These are phyloP conservation scores for Aspergillus quadricinctus DNA, from an alignment of 2,329 filamentous ascomycete species.

Conservation along the genomic window DNA sequence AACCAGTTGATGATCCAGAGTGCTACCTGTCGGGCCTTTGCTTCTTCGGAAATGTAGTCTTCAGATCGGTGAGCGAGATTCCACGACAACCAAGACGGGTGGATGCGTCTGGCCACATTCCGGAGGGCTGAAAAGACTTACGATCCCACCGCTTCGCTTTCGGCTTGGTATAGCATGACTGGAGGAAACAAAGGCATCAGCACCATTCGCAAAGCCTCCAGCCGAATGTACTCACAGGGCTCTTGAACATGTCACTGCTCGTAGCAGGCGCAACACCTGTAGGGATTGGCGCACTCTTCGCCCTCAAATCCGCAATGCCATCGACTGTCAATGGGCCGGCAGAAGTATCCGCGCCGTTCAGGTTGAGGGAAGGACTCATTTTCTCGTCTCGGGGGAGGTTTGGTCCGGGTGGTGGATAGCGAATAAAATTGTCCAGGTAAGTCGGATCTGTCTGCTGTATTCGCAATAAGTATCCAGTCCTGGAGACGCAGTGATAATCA, in stretches of 20 bases:
- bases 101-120: neutral
- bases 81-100: neutral
- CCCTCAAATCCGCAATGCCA: slow-evolving; percentile 63
- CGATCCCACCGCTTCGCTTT: slow-evolving; percentile 80
- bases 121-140: slow-evolving; percentile 46
- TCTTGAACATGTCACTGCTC: slow-evolving; percentile 80
- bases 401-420: neutral
- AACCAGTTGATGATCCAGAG: neutral
- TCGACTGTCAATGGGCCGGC: slow-evolving; percentile 55
- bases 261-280: slow-evolving; percentile 73
- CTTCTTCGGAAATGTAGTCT: slow-evolving; percentile 60
- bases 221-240: slow-evolving; percentile 49
- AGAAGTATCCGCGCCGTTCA: slow-evolving; percentile 10
- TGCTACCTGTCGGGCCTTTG: slow-evolving; percentile 44
- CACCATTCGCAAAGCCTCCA: neutral
- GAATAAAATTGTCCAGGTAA: neutral
- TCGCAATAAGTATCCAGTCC: neutral
- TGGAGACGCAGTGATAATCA: neutral
- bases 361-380: slow-evolving; percentile 27
- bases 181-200: slow-evolving; percentile 19
- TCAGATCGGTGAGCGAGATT: slow-evolving; percentile 1
- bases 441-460: neutral
- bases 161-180: slow-evolving; percentile 56
- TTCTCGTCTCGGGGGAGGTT: neutral
- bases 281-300: slow-evolving; percentile 63